phyloP scores from a whole-genome alignment of 139 green algal species.

The Tetradesmus lagerheimii region DNA sequence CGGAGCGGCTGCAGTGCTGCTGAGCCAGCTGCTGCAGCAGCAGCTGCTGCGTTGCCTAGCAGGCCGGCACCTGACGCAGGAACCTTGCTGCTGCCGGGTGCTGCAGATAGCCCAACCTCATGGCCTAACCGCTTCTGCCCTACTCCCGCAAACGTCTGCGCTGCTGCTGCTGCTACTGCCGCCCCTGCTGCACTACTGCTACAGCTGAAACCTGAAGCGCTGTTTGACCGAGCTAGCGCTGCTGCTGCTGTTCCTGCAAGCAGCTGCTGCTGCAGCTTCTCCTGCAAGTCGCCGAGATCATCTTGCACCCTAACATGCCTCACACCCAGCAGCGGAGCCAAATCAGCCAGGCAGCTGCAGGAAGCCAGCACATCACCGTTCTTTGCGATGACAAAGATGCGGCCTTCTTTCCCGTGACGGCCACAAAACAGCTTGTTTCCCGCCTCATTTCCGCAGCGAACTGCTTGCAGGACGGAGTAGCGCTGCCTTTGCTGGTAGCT shows the following conservation, averaged over 20 bases:
- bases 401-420: constrained; percentile 6
- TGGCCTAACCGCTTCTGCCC: background rate
- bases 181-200: background rate
- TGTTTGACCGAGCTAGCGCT: background rate
- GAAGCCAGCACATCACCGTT: background rate
- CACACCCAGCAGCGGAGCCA: background rate
- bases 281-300: background rate
- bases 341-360: background rate
- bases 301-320: background rate
- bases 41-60: background rate
- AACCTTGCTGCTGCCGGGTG: background rate
- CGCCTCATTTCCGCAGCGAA: constrained; percentile 15
- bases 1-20: background rate
- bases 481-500: background rate
- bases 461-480: background rate
- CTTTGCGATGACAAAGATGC: background rate
- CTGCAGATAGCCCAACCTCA: background rate
- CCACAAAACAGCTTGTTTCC: constrained; percentile 14
- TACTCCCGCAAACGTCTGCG: background rate
- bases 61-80: background rate
- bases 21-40: background rate
- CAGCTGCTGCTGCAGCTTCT: constrained; percentile 17
- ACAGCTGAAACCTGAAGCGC: background rate
- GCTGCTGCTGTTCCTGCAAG: background rate
- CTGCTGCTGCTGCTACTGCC: background rate